A percentile compares a stretch with the other conserved stretches of the same genome.
Evolutionary conservation across 2,329 filamentous ascomycete species (phyloP).

Genomic region (Anisogramma anomala): DNA sequence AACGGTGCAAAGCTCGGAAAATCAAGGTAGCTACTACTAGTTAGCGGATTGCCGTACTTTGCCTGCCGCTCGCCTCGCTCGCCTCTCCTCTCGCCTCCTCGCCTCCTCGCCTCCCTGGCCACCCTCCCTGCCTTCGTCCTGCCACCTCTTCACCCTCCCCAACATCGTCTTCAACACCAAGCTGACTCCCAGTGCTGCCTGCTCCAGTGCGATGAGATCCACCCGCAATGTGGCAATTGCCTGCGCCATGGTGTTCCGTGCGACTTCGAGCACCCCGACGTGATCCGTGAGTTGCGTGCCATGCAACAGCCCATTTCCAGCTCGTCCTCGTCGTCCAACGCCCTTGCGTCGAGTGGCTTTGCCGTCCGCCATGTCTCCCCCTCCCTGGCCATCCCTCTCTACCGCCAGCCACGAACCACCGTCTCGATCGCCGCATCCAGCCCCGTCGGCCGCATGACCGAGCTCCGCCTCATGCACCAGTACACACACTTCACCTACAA

Average conservation of each 20-base stretch:
- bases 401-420: slow-evolving; percentile 25
- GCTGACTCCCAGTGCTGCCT: neutral
- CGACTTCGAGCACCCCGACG: slow-evolving; percentile 47
- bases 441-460: slow-evolving; percentile 37
- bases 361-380: slow-evolving; percentile 12
- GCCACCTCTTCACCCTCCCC: neutral
- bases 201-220: slow-evolving; percentile 50
- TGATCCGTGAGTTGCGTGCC: slow-evolving; percentile 32
- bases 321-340: slow-evolving; percentile 16
- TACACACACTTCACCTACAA: slow-evolving; percentile 50
- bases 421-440: slow-evolving; percentile 26
- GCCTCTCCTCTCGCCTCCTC: neutral
- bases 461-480: slow-evolving; percentile 53
- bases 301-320: slow-evolving; percentile 21
- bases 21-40: slow-evolving; percentile 44
- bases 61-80: neutral
- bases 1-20: slow-evolving; percentile 53
- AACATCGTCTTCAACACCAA: too few relatives aligned
- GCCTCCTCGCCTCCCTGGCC: neutral
- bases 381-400: slow-evolving; percentile 24
- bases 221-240: slow-evolving; percentile 55
- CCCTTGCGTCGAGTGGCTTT: slow-evolving; percentile 10
- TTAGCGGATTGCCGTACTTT: neutral
- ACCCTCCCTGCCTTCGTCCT: neutral
- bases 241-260: slow-evolving; percentile 54